Conservation (phyloP, 352 stramenopile species). For the Pythium coloratum region DNA sequence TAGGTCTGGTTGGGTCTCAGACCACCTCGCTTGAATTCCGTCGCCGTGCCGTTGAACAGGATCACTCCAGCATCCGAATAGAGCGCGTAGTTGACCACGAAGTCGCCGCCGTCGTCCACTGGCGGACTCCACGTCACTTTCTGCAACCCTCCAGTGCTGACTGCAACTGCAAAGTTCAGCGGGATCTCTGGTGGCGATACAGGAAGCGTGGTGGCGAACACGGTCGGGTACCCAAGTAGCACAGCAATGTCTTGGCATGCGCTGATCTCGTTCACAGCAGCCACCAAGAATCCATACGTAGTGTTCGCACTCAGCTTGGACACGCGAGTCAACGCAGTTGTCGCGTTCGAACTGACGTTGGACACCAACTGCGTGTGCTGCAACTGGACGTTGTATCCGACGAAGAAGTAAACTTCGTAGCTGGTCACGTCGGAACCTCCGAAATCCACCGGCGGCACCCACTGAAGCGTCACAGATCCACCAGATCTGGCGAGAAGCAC, state of each 20-base stretch:
- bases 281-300: conserved; percentile 55
- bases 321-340: conserved; percentile 36
- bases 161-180: conserved; percentile 28
- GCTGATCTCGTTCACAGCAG: conserved; percentile 54
- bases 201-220: conserved; percentile 37
- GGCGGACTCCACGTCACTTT: conserved; percentile 40
- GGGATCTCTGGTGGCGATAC: conserved; percentile 40
- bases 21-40: conserved; percentile 34
- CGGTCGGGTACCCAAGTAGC: conserved; percentile 30
- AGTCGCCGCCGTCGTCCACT: conserved; percentile 40
- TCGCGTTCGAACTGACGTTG: conserved; percentile 26
- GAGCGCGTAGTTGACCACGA: conserved; percentile 37
- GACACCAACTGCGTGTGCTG: conserved; percentile 40
- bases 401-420: conserved; percentile 51
- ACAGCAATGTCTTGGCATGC: conserved; percentile 35
- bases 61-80: conserved; percentile 30
- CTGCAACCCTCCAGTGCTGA: conserved; percentile 46
- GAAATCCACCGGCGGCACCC: conserved; percentile 50
- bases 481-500: conserved; percentile 31
- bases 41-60: conserved; percentile 47
- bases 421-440: conserved; percentile 48
- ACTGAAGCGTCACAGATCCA: conserved; percentile 42
- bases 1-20: conserved; percentile 46
- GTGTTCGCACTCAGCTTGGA: conserved; percentile 45
- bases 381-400: conserved; percentile 29